Base-by-base conservation (phyloP, 2,329 filamentous ascomycete species). In the Teratosphaeria nubilosa region DNA sequence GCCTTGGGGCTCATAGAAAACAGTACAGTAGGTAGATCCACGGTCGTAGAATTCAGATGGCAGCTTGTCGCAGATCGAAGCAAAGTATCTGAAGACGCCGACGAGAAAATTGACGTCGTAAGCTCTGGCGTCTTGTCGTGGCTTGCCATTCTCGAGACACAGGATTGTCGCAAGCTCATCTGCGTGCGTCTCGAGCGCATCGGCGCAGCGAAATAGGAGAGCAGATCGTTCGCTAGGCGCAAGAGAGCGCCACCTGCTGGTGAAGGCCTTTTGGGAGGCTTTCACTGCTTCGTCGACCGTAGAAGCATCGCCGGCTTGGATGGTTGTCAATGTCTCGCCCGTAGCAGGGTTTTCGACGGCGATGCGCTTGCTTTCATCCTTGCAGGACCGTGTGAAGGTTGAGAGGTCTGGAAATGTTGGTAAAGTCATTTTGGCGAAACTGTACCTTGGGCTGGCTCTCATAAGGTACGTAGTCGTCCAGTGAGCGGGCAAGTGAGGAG, bases 91-190 rank as follows among this genome's bases (percentile, higher is more conserved):
- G 57, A 65, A 68, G 25, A 66, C 56, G 2, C 50, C 41, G 10
- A 63, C 50, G 14, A 67, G 45, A 54, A 66, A 64, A 16, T 37
- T 59, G 31, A 64, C 54, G 53, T 68, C 66, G 22, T 56, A 62
- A 27, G 56, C 58, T 6, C 58, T 50, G 6, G 64, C 66, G 31
- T 67, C 62, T 13, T 56, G 20, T 25, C 57, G 58, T 16, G 66
- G 65, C 51, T 68, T 68, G 52, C 66, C 66, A 53, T 68, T 68
- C 56, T 68, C 66, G 24, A 65, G 51, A 20, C 60, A 66, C 3
- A 68, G 54, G 2, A 68, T 53, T 11, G 59, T 59, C 22, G 65
- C 65, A 9, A 69, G 59, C 31, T 67, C 66, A 34, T 68, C 65
- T 7, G 57, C 56, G 24, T 63, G 58, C 6, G 25, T 41, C 37